A percentile compares a stretch with the other conserved stretches of the same genome.
These are phyloP conservation scores for Amaranthus palmeri DNA, from an alignment of 148 eudicot species.

Conservation along the genomic window DNA sequence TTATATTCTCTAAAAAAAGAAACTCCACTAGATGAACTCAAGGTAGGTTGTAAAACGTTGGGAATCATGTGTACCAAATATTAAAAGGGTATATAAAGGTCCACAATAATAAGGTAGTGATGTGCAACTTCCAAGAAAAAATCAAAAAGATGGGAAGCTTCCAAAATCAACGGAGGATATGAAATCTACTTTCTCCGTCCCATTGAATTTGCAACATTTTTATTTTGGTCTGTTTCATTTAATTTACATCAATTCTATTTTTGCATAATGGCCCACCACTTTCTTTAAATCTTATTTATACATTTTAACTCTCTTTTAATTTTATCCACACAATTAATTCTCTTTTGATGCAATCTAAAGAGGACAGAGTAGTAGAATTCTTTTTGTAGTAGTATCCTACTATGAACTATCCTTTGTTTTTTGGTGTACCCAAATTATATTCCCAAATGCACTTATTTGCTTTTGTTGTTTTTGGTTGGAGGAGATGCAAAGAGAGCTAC, in stretches of 20 bases:
- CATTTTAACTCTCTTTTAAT: no score
- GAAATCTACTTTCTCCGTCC: no score
- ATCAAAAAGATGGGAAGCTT: background rate
- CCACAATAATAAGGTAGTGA: no score
- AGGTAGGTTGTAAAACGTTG: conserved; percentile 9
- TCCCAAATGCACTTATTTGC: background rate
- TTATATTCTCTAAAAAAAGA: background rate
- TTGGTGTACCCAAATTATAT: background rate
- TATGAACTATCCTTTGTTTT: background rate
- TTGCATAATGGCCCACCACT: no score
- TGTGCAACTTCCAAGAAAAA: background rate
- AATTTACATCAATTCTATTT: no score
- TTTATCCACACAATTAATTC: no score
- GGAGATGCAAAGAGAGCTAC: background rate
- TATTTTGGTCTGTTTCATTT: no score
- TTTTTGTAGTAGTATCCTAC: background rate
- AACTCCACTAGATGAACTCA: background rate
- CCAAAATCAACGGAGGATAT: conserved; percentile 19
- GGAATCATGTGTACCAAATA: conserved; percentile 11
- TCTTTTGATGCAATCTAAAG: no score
- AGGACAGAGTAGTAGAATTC: no score
- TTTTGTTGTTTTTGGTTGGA: background rate
- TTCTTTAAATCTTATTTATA: no score
- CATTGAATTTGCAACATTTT: no score
- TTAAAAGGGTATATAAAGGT: background rate